Percentiles rank a stretch among this genome's conserved stretches.
Evolutionary conservation across 2,329 filamentous ascomycete species (phyloP).

Genomic region (Cryphonectria carpinicola): DNA sequence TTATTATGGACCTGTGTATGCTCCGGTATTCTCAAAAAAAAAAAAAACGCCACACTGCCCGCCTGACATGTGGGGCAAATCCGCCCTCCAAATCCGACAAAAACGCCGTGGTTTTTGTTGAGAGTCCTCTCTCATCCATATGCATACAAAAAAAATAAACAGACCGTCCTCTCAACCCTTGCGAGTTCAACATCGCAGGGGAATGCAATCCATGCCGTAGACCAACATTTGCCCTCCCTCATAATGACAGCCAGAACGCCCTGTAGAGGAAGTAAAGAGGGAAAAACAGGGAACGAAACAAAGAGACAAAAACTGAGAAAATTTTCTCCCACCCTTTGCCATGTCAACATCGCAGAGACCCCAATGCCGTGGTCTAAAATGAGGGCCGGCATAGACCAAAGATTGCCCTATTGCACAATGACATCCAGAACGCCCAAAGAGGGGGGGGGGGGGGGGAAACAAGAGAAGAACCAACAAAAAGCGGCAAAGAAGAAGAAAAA

Average conservation of each 20-base stretch:
- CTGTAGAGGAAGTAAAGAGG: no score
- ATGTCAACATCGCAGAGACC: not conserved
- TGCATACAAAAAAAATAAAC: not conserved
- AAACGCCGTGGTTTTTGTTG: not conserved
- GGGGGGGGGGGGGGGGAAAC: not conserved
- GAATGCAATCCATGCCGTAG: not conserved
- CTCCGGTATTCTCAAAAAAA: not conserved
- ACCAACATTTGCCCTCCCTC: not conserved
- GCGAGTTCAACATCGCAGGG: no score
- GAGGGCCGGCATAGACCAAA: no score
- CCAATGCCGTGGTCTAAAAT: no score
- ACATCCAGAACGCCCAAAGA: not conserved
- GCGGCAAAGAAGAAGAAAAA: constrained; percentile 23
- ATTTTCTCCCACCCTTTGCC: not conserved
- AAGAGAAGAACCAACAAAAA: constrained; percentile 15
- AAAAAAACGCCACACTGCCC: not conserved
- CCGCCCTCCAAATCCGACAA: not conserved
- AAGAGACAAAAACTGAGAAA: not conserved
- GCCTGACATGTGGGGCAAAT: not conserved
- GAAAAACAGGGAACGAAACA: not conserved
- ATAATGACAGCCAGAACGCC: not conserved
- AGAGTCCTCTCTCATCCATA: not conserved
- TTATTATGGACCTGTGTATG: not conserved
- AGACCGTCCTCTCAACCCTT: no score
- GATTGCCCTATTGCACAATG: no score